Evolutionary conservation across 225 moss, liverwort and hornwort genomes (phyloP).

Genomic region (Thuidium tamariscinum): DNA sequence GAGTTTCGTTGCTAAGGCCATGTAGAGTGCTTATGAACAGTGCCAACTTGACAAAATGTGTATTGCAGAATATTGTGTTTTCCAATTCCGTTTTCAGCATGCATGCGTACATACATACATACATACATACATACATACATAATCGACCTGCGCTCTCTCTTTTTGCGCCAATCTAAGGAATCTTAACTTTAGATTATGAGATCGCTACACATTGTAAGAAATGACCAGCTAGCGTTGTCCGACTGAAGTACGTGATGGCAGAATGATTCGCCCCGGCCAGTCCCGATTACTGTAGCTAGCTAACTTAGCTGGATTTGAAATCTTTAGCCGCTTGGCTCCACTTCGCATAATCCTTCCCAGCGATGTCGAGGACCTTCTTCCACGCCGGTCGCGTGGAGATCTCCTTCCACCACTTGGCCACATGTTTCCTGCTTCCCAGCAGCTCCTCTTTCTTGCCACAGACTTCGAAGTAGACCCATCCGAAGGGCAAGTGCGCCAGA

Average conservation of each 20-base stretch:
- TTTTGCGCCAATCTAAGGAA: background rate
- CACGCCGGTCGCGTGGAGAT: slow-evolving; percentile 16
- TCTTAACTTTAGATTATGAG: background rate
- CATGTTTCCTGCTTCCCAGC: background rate
- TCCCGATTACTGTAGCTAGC: background rate
- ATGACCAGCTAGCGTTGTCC: background rate
- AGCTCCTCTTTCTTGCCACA: background rate
- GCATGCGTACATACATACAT: background rate
- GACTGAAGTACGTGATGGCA: background rate
- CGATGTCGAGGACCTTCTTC: slow-evolving; percentile 9
- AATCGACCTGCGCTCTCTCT: background rate
- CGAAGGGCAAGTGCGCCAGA: slow-evolving; percentile 37
- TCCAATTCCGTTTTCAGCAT: no score
- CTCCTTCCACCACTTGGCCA: slow-evolving; percentile 22
- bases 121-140: background rate
- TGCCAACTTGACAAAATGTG: background rate
- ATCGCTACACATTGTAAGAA: background rate
- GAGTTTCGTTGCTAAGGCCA: background rate
- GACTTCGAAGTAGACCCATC: slow-evolving; percentile 18
- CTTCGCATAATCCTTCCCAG: background rate
- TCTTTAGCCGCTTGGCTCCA: background rate
- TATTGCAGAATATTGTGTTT: background rate
- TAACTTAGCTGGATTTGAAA: background rate
- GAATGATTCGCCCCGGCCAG: background rate
- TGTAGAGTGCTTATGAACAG: background rate